Evolutionary conservation across 2,329 filamentous ascomycete species (phyloP), one percentile per base, ranked within the genome.

Genomic region (Colletotrichum chlorophyti): DNA sequence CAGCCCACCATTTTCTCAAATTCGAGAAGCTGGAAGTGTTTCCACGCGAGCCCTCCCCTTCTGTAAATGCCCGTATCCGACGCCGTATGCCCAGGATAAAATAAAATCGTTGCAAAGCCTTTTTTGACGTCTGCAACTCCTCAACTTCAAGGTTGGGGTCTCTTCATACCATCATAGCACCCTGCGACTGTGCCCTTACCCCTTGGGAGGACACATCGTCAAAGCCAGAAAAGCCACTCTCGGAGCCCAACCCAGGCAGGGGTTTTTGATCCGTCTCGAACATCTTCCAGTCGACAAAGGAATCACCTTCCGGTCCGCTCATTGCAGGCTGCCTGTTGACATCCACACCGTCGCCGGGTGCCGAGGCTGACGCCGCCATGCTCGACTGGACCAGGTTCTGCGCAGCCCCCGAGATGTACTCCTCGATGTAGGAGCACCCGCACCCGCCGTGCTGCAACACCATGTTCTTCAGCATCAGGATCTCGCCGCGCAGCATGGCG

Each of bases 391-490:
- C 54, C 32, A 61, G 38, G 38, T 41, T 61, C 40, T 53, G 43
- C 1, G 54, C 59, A 3, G 54, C 53, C 3, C 54, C 59, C 5
- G 43, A 48, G n/a, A 63, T 63, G 26, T 63, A 63, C 2, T 58
- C 53, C 4, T 63, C 58, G 11, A 63, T 63, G 12, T 43, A 63
- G 3, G 49, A 27, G 19, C 58, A 63, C 8, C 53, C 58, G 8
- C 61, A 63, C 9, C 58, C 27, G 9, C 61, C 58, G 12, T 63
- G 61, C 24, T 63, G 45, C 1, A 63, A 45, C 1, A 63, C 53
- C 53, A 63, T 58, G 35, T 46, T 53, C 41, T 63, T 63, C 3
- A 63, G n/a, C 53, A 63, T 47, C 12, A 63, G 23, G 6, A 61
- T 61, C 41, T 63, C 61, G 11, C 45, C 27, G 2, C 53, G 53